Conservation (phyloP, 2,329 filamentous ascomycete genomes). For the Xylaria multiplex region DNA sequence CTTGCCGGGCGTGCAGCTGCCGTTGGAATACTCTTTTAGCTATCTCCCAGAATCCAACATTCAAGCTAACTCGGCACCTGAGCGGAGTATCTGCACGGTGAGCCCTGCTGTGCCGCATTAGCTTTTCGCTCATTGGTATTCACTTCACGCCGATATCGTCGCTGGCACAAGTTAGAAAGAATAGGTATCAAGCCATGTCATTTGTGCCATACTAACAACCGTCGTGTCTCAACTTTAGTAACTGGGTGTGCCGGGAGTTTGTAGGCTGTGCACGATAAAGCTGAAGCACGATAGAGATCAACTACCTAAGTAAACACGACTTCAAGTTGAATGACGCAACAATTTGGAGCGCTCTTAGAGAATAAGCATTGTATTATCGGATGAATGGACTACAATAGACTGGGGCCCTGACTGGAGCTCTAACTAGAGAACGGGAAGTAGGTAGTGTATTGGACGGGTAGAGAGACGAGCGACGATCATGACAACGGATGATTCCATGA, state of each 20-base stretch:
- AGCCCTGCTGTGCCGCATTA: background rate
- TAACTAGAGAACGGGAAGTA: conserved; percentile 1
- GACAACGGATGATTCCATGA: background rate
- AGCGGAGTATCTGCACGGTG: background rate
- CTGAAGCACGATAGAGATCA: conserved; percentile 1
- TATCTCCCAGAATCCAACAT: too few relatives aligned
- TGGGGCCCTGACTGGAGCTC: too few relatives aligned
- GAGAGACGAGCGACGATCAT: background rate
- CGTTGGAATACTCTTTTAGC: background rate
- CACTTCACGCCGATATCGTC: background rate
- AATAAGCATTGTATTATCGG: background rate
- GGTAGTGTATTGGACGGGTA: background rate
- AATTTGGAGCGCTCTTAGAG: background rate
- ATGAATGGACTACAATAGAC: too few relatives aligned
- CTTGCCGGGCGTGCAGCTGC: background rate
- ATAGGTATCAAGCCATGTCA: background rate
- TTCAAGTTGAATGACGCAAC: too few relatives aligned
- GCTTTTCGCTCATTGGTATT: background rate
- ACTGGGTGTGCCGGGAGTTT: background rate
- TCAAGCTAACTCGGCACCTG: background rate
- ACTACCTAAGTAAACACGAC: too few relatives aligned
- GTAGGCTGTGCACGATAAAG: background rate
- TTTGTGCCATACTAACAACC: background rate
- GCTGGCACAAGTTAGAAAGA: conserved; percentile 1
- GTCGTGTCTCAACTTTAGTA: background rate